These are phyloP conservation scores for Trichoderma brevicompactum DNA, from an alignment of 2,329 filamentous ascomycete species.

Conservation along the genomic window DNA sequence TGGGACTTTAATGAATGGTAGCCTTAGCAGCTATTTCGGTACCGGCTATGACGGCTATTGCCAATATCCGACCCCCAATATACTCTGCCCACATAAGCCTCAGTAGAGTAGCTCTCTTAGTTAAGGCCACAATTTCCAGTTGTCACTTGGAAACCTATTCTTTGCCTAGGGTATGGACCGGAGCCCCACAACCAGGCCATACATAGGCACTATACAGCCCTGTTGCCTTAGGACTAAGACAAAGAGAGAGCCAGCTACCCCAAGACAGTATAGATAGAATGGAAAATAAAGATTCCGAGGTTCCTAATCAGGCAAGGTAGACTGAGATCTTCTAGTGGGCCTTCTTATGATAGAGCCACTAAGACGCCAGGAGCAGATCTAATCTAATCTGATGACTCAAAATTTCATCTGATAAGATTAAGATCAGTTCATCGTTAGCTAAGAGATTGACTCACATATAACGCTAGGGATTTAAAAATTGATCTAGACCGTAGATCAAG, in stretches of 20 bases:
- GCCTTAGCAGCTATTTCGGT: too few species aligned
- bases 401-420: conserved; percentile 23
- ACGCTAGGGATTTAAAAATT: not conserved
- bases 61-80: too few species aligned
- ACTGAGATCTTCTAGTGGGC: not conserved
- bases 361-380: not conserved
- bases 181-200: not conserved
- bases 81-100: too few species aligned
- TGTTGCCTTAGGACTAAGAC: not conserved
- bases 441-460: conserved; percentile 5
- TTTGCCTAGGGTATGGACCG: not conserved
- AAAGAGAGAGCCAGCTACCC: not conserved
- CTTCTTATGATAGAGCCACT: not conserved
- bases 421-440: conserved; percentile 21
- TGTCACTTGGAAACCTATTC: not conserved
- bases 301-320: conserved; percentile 12
- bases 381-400: conserved; percentile 24
- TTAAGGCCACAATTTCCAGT: not conserved
- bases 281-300: not conserved
- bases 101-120: not conserved
- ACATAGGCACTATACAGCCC: not conserved
- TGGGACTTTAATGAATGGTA: too few species aligned
- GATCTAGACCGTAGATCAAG: conserved; percentile 17
- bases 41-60: too few species aligned
- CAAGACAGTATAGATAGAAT: not conserved